phyloP scores from a whole-genome alignment of 371 early-diverging fungal species.

The Chytridium lagenaria region DNA sequence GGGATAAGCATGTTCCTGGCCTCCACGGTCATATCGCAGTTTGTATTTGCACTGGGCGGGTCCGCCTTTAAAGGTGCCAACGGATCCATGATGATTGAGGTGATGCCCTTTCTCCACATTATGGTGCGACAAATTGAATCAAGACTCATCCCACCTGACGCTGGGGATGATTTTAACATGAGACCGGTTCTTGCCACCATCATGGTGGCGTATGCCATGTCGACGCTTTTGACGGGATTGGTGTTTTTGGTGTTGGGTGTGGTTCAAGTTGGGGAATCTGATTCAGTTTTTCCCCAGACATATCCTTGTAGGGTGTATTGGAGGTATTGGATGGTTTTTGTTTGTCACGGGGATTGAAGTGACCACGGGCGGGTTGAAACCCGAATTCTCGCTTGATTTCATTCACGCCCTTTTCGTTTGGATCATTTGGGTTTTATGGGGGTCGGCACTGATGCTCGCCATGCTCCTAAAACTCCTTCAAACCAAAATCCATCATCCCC shows the following conservation, averaged over 20 bases:
- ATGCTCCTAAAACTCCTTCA: conserved; percentile 66
- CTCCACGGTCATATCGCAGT: conserved; percentile 82
- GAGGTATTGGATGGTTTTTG: conserved; percentile 84
- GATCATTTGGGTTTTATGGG: conserved; percentile 74
- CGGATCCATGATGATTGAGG: conserved; percentile 96
- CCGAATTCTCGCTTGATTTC: conserved; percentile 38
- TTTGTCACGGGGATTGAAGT: conserved; percentile 91
- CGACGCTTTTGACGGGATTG: conserved; percentile 80
- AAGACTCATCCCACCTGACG: not conserved
- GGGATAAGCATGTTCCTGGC: conserved; percentile 91
- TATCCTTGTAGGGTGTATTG: conserved; percentile 94
- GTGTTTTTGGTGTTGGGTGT: conserved; percentile 87
- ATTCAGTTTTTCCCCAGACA: conserved; percentile 93
- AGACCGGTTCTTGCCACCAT: conserved; percentile 84
- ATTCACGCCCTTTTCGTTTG: conserved; percentile 39
- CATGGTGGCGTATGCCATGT: conserved; percentile 82
- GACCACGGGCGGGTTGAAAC: conserved; percentile 61
- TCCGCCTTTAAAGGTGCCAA: conserved; percentile 90
- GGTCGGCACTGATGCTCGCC: conserved; percentile 73
- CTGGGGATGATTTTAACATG: conserved; percentile 56
- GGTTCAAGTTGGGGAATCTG: conserved; percentile 68
- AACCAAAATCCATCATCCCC: conserved; percentile 63
- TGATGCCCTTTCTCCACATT: conserved; percentile 89
- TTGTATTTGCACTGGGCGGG: conserved; percentile 82
- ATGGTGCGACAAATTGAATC: conserved; percentile 75